Evolutionary conservation across 1,284 basidiomycete genomes (phyloP), one percentile per base, ranked within the genome.

Genomic region (Vanrija pseudolonga): DNA sequence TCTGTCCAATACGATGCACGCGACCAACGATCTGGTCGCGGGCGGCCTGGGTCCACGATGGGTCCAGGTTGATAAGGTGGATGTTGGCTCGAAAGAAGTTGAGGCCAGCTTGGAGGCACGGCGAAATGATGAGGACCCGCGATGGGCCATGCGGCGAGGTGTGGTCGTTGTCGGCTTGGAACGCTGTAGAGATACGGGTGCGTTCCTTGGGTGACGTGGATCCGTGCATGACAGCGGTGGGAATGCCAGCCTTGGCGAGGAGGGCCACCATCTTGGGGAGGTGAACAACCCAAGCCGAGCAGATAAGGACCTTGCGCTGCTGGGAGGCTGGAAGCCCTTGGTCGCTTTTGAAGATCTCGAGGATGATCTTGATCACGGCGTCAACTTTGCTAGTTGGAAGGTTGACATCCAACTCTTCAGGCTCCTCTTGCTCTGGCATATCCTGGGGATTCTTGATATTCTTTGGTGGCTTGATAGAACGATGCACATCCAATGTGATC

Each of bases 31-130:
- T 44, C 32, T 50, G 49, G 11, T 43, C 28, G 8, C 26, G 18
- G 17, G 20, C 24, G 17, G 49, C 41, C 6, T 28, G n/a, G 1
- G 41, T 44, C 49, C 49, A 50, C 2, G 36, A 12, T 6, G 23
- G 42, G 7, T 50, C 49, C 6, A 50, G 20, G 3, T n/a, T 28
- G 42, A 50, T 36, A 0, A 50, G 41, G n/a, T n/a, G n/a, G 20
- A 50, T 32, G 32, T 20, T 50, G 2, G 49, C 49, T 2, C 49
- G 28, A 20, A 38, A 42, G 5, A 50, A 32, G 49, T 50, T 44
- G 49, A 50, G 20, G 8, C 49, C 42, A 5, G 49, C 15, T 4
- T 26, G 36, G 17, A 28, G n/a, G 17, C 42, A 44, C 4, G 23
- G 19, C 14, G 49, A 50, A n/a, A 50, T 36, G 17, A 50, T 23